Conservation (phyloP, 2,329 filamentous ascomycete genomes). For the Fusarium papillatum region DNA sequence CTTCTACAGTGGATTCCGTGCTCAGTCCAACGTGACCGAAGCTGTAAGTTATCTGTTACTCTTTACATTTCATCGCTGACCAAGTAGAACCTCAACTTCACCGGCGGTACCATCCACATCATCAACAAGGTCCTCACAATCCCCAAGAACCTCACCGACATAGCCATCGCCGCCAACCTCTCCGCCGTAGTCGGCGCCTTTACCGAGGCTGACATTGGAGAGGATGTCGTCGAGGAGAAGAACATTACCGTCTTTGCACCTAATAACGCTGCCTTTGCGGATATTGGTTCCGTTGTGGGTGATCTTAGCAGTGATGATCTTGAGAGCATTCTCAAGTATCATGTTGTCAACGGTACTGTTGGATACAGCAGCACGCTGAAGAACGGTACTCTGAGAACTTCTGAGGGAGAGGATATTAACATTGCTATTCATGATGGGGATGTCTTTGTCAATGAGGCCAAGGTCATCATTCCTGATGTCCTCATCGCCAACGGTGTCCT, state of each 20-base stretch:
- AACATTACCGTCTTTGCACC: constrained; percentile 73
- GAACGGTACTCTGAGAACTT: constrained; percentile 31
- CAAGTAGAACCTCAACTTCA: constrained; percentile 56
- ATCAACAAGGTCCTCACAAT: constrained; percentile 61
- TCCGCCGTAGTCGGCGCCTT: constrained; percentile 42
- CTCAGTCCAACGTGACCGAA: constrained; percentile 53
- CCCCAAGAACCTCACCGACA: constrained; percentile 48
- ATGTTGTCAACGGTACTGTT: constrained; percentile 69
- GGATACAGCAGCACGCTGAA: constrained; percentile 47
- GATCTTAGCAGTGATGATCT: constrained; percentile 61
- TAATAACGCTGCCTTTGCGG: constrained; percentile 69
- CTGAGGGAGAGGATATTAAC: constrained; percentile 53
- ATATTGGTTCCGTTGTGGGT: constrained; percentile 62
- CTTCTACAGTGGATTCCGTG: constrained; percentile 58
- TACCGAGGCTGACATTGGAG: constrained; percentile 40
- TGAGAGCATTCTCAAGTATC: constrained; percentile 68
- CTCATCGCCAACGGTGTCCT: constrained; percentile 69
- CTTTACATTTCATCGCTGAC: neutral
- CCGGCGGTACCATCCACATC: constrained; percentile 62
- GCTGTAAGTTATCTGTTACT: constrained; percentile 35
- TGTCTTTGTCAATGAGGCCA: constrained; percentile 53
- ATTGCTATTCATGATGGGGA: constrained; percentile 57
- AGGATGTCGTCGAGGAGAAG: constrained; percentile 36
- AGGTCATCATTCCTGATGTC: constrained; percentile 62
- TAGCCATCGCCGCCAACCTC: constrained; percentile 37